phyloP scores from a whole-genome alignment of 179 eudicot genomes.

The Beta macrorhiza region DNA sequence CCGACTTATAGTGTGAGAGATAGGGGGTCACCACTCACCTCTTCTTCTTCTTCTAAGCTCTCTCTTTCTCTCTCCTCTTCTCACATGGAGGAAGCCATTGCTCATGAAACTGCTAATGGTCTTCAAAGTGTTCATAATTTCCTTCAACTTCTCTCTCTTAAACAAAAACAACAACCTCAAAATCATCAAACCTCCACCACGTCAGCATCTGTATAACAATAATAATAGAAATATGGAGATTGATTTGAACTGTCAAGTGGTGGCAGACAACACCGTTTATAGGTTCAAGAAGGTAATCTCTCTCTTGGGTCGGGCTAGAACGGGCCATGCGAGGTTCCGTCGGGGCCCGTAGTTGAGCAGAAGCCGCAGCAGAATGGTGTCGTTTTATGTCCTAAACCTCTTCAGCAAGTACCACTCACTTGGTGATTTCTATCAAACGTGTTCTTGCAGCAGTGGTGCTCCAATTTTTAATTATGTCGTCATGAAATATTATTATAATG shows the following conservation, averaged over 20 bases:
- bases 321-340: conserved; percentile 89
- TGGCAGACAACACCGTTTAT: conserved; percentile 62
- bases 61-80: conserved; percentile 23
- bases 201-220: neutral
- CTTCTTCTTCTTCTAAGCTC: conserved; percentile 19
- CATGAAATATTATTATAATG: too few species aligned
- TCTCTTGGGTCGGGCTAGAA: conserved; percentile 57
- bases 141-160: conserved; percentile 48
- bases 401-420: conserved; percentile 51
- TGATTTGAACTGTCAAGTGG: conserved; percentile 49
- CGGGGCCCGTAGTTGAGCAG: conserved; percentile 13
- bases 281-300: conserved; percentile 74
- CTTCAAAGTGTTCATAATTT: conserved; percentile 68
- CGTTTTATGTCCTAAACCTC: conserved; percentile 70
- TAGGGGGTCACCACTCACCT: too few species aligned
- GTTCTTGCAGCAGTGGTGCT: too few species aligned
- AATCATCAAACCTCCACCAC: neutral
- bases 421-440: too few species aligned
- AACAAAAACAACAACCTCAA: neutral
- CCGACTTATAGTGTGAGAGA: too few species aligned
- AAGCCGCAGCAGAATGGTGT: conserved; percentile 5
- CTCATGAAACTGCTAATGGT: conserved; percentile 67
- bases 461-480: too few species aligned
- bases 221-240: neutral
- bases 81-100: conserved; percentile 44